Conservation (phyloP, 768 basidiomycete genomes). For the Suillus bovinus region DNA sequence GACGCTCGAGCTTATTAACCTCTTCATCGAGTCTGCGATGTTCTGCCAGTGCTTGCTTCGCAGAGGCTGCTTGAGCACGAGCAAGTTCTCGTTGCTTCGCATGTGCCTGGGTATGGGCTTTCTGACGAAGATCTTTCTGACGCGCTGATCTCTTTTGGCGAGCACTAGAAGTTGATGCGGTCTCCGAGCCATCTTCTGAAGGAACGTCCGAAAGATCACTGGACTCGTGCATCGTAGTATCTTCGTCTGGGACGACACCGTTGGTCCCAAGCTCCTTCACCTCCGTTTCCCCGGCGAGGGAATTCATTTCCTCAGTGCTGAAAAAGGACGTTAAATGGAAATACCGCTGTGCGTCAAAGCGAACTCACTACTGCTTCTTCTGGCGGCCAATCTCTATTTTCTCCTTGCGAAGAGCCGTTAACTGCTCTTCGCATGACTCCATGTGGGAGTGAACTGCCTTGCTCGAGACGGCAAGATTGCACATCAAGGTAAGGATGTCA, state of each 20-base stretch:
- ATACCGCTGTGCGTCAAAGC: constrained; percentile 8
- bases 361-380: constrained; percentile 82
- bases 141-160: constrained; percentile 46
- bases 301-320: constrained; percentile 75
- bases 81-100: constrained; percentile 83
- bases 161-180: constrained; percentile 44
- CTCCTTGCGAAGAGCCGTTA: constrained; percentile 93
- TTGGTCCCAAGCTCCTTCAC: constrained; percentile 45
- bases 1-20: constrained; percentile 75
- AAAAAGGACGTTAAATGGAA: constrained; percentile 16
- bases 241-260: constrained; percentile 46
- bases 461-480: constrained; percentile 86
- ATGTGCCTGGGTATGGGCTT: constrained; percentile 54
- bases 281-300: constrained; percentile 54
- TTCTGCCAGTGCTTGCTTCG: constrained; percentile 81
- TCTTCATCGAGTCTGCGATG: constrained; percentile 87
- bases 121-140: constrained; percentile 53
- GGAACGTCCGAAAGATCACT: constrained; percentile 74
- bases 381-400: constrained; percentile 92
- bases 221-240: constrained; percentile 60
- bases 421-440: constrained; percentile 85
- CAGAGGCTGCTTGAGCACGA: constrained; percentile 73
- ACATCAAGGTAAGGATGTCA: constrained; percentile 83
- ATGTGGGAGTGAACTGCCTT: constrained; percentile 86
- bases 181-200: constrained; percentile 63